Percentiles rank a stretch among this genome's conserved stretches.
These are phyloP conservation scores for Candida khao-thaluensis DNA, from an alignment of 805 yeast genomes.

Conservation along the genomic window DNA sequence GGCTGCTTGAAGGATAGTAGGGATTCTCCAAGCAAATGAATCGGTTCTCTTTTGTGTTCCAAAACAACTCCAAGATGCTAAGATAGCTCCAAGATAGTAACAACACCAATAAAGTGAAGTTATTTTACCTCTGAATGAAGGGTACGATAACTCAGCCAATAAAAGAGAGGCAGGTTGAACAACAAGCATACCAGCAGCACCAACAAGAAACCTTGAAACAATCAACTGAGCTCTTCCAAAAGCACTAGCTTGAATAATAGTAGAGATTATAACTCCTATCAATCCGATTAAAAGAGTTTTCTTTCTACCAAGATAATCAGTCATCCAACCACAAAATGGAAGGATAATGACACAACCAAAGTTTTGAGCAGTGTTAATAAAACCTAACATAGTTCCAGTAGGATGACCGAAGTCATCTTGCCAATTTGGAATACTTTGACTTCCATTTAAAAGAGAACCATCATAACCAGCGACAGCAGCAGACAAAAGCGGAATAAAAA, in stretches of 20 bases:
- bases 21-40: constrained; percentile 46
- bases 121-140: constrained; percentile 29
- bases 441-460: constrained; percentile 46
- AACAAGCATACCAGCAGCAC: constrained; percentile 42
- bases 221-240: constrained; percentile 31
- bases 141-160: constrained; percentile 49
- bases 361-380: constrained; percentile 27
- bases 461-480: constrained; percentile 47
- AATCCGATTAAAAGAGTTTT: constrained; percentile 23
- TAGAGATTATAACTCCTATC: constrained; percentile 25
- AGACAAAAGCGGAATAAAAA: constrained; percentile 19
- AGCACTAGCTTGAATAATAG: constrained; percentile 31
- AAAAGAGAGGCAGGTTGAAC: constrained; percentile 45
- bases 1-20: constrained; percentile 47
- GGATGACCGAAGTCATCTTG: constrained; percentile 36
- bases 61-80: constrained; percentile 33
- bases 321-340: constrained; percentile 22
- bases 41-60: constrained; percentile 23
- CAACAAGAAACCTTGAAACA: constrained; percentile 45
- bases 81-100: constrained; percentile 43
- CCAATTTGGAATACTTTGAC: constrained; percentile 45
- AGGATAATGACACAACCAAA: constrained; percentile 33
- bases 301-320: constrained; percentile 43
- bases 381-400: constrained; percentile 38
- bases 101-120: constrained; percentile 45